Conservation (phyloP, 306 rosid species). For the Vigna hirtella region DNA sequence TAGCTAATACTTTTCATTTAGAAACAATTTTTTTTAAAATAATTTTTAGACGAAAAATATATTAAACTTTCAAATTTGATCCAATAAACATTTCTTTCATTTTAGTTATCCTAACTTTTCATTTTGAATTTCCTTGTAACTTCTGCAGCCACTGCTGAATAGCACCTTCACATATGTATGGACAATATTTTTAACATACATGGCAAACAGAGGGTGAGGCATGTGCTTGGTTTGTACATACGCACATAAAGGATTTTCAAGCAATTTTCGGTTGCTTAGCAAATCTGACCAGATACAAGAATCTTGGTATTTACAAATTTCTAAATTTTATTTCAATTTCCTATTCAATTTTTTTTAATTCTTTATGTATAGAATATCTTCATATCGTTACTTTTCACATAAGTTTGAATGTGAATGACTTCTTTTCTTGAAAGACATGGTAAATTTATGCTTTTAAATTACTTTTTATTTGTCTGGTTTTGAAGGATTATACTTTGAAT, state of each 20-base stretch:
- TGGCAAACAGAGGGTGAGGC: constrained; percentile 63
- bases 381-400: background rate
- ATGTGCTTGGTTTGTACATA: constrained; percentile 16
- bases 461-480: background rate
- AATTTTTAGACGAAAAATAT: too few relatives aligned
- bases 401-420: background rate
- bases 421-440: background rate
- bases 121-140: background rate
- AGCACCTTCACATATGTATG: constrained; percentile 72
- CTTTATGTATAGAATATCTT: constrained; percentile 17
- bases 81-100: background rate
- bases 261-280: constrained; percentile 21
- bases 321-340: constrained; percentile 22
- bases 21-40: too few relatives aligned
- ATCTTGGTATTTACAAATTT: constrained; percentile 8
- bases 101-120: background rate
- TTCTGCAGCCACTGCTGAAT: constrained; percentile 75
- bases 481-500: too few relatives aligned
- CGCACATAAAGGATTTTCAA: background rate
- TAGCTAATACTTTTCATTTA: too few relatives aligned
- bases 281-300: background rate
- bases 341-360: constrained; percentile 26
- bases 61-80: background rate
- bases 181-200: constrained; percentile 80
- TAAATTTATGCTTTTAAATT: background rate